A percentile compares a stretch with the other conserved stretches of the same genome.
These are phyloP conservation scores for Trametes hirsuta DNA, from an alignment of 1,284 basidiomycete genomes.

Conservation along the genomic window DNA sequence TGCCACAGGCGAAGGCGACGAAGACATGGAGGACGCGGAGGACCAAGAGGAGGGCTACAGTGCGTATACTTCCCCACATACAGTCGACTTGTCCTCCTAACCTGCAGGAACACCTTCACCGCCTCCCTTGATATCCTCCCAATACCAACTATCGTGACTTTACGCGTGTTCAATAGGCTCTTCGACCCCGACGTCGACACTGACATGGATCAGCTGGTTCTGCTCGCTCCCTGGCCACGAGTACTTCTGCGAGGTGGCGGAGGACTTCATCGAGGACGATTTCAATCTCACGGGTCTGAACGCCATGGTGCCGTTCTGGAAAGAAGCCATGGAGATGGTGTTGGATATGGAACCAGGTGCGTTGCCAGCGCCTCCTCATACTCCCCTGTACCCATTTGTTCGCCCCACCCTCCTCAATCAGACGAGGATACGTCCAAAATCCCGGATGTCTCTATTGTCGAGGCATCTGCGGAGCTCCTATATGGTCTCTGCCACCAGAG, in stretches of 20 bases:
- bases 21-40: constrained; percentile 39
- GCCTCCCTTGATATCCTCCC: constrained; percentile 1
- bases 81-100: not conserved
- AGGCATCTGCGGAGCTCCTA: constrained; percentile 95
- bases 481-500: constrained; percentile 98
- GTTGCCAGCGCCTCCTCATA: constrained; percentile 30
- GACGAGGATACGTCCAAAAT: constrained; percentile 94
- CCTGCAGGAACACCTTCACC: not conserved
- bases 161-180: constrained; percentile 53
- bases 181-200: constrained; percentile 81
- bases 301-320: constrained; percentile 97
- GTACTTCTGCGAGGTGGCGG: constrained; percentile 97
- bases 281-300: constrained; percentile 98
- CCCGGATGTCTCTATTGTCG: constrained; percentile 96
- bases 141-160: not conserved
- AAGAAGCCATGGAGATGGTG: constrained; percentile 99
- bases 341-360: constrained; percentile 97
- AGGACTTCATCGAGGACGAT: constrained; percentile 99
- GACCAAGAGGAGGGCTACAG: constrained; percentile 39
- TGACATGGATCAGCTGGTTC: constrained; percentile 99
- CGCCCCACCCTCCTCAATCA: constrained; percentile 29
- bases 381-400: constrained; percentile 5
- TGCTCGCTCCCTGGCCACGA: constrained; percentile 98
- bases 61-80: constrained; percentile 25
- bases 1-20: constrained; percentile 37